Evolutionary conservation across 176 grass and related monocot species (phyloP).

Genomic region (bread wheat (Triticum aestivum)): IWGSC_CS_RefSeq_v2.1 NC_057795.1:487468177-487468676

Average conservation of each 20-base stretch:
- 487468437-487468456: background rate
- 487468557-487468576: background rate
- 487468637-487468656: too few relatives aligned
- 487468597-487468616: too few relatives aligned
- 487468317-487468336: slow-evolving; percentile 33
- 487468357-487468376: background rate
- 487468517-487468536: background rate
- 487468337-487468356: slow-evolving; percentile 15
- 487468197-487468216: too few relatives aligned
- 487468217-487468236: too few relatives aligned
- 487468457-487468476: background rate
- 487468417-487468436: too few relatives aligned
- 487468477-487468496: background rate
- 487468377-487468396: background rate
- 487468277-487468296: background rate
- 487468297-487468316: background rate
- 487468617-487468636: too few relatives aligned
- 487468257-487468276: background rate
- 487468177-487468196: too few relatives aligned
- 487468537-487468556: background rate
- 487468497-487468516: background rate
- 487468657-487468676: too few relatives aligned
- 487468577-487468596: background rate
- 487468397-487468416: background rate
- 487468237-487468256: too few relatives aligned